Evolutionary conservation across 768 basidiomycete species (phyloP).

Genomic region (Pleurotus citrinopileatus): DNA sequence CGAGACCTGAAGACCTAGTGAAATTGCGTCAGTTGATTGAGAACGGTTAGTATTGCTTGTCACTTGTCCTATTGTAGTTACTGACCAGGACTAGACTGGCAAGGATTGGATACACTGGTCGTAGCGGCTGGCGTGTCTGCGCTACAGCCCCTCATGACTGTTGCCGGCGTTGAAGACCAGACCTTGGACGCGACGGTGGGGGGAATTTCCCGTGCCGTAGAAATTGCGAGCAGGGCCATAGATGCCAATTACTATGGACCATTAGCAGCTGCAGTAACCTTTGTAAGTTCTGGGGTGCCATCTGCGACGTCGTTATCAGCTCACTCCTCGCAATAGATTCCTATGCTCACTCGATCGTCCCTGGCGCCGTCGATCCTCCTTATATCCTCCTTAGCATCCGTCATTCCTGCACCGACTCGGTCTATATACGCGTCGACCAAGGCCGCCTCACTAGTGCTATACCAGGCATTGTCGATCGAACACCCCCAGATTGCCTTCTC

Average conservation of each 20-base stretch:
- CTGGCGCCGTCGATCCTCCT: slow-evolving; percentile 71
- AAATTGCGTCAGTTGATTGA: slow-evolving; percentile 49
- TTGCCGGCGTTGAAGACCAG: slow-evolving; percentile 54
- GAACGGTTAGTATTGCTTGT: slow-evolving; percentile 49
- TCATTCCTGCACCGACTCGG: slow-evolving; percentile 84
- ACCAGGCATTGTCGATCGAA: slow-evolving; percentile 77
- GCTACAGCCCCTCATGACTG: slow-evolving; percentile 67
- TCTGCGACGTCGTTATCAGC: not conserved
- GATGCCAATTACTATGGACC: slow-evolving; percentile 71
- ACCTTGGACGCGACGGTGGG: slow-evolving; percentile 38
- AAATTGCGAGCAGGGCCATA: slow-evolving; percentile 54
- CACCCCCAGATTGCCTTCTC: slow-evolving; percentile 68
- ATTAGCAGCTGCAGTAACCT: slow-evolving; percentile 63
- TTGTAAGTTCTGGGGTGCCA: slow-evolving; percentile 42
- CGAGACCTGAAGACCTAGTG: slow-evolving; percentile 65
- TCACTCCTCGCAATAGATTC: slow-evolving; percentile 51
- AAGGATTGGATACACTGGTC: slow-evolving; percentile 78
- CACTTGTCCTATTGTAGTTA: not conserved
- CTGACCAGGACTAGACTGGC: slow-evolving; percentile 55
- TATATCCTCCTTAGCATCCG: slow-evolving; percentile 73
- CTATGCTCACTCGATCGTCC: slow-evolving; percentile 65
- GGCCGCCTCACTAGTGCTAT: slow-evolving; percentile 72
- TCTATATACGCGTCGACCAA: slow-evolving; percentile 85
- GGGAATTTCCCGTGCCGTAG: slow-evolving; percentile 57
- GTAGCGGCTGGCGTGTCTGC: slow-evolving; percentile 85